Evolutionary conservation across 352 stramenopile genomes (phyloP).

Genomic region (Globisporangium canariense): DNA sequence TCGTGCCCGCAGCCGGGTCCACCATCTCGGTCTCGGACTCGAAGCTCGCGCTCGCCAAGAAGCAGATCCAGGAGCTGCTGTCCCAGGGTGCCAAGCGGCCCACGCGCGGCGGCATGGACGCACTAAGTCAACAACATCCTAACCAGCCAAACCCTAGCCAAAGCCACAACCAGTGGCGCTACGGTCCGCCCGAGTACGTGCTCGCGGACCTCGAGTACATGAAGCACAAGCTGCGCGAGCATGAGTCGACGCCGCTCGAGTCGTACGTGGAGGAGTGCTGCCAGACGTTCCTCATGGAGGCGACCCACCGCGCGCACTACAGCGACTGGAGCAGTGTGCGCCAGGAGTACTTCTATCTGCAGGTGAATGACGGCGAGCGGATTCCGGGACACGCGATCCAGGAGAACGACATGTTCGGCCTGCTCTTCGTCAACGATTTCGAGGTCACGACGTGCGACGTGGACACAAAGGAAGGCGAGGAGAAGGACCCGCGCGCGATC

Average conservation of each 20-base stretch:
- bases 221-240: slow-evolving; percentile 48
- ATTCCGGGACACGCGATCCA: slow-evolving; percentile 37
- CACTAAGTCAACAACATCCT: not conserved
- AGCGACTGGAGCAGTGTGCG: slow-evolving; percentile 59
- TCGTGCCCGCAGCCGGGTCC: slow-evolving; percentile 64
- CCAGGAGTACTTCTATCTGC: slow-evolving; percentile 59
- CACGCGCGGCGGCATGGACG: slow-evolving; percentile 37
- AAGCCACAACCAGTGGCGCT: slow-evolving; percentile 48
- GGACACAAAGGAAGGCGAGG: slow-evolving; percentile 31
- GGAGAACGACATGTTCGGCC: slow-evolving; percentile 67
- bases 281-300: slow-evolving; percentile 81
- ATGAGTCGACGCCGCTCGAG: slow-evolving; percentile 54
- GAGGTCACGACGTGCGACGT: slow-evolving; percentile 24
- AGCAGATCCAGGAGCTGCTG: slow-evolving; percentile 55
- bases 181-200: slow-evolving; percentile 63
- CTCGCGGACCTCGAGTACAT: slow-evolving; percentile 78
- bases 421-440: slow-evolving; percentile 51
- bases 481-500: slow-evolving; percentile 47
- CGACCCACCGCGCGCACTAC: slow-evolving; percentile 61
- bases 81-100: slow-evolving; percentile 50
- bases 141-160: slow-evolving; percentile 4
- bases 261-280: slow-evolving; percentile 72
- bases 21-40: slow-evolving; percentile 60
- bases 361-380: slow-evolving; percentile 63
- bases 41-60: slow-evolving; percentile 54